Evolutionary conservation across 2,329 filamentous ascomycete species (phyloP), one percentile per base, ranked within the genome.

Genomic region (Fusarium sp.): DNA sequence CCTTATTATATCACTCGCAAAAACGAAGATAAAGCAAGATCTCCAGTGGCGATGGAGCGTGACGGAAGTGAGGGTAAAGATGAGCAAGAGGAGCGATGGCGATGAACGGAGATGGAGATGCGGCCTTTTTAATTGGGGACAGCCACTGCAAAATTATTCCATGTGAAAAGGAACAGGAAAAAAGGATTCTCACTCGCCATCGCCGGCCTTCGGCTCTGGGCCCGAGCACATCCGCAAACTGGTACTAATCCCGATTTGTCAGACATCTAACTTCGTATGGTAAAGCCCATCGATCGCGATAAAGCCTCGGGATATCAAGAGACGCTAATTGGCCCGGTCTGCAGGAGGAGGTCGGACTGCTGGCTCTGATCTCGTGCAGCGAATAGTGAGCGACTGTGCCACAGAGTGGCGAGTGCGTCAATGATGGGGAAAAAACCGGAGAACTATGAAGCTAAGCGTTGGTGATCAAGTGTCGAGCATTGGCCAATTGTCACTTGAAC

Each of bases 381-480:
- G 25, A 37, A 25, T 30, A 30, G 8, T 20, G 46, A 27, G 54
- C 16, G 51, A 40, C 64, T 69, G 59, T 71, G 72, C 73, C 74
- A 76, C 74, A 73, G 28, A 55, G 74, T 74, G 74, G 74, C 74
- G 73, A 74, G 69, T 75, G 74, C 59, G 56, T 56, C 48, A 63
- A 40, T 41, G 27, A 53, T 55, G 55, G 66, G 69, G 72, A 63
- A 72, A 68, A 68, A 74, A 62, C 60, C 64, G 71, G 71, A 71
- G 63, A 70, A 59, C 49, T 18, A 43, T 42, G 23, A 48, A 30
- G 60, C 50, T 64, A 62, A 63, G 58, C 51, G 69, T 68, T 73
- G 66, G 54, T 62, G 60, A 68, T 70, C 72, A 63, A 59, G 21
- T 53, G 42, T 40, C 34, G 41, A 40, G 59, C 60, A 69, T 65